A percentile compares a stretch with the other conserved stretches of the same genome.
Evolutionary conservation across 176 grass and related monocot species (phyloP).

Genomic region (Aegilops umbellulata): DNA sequence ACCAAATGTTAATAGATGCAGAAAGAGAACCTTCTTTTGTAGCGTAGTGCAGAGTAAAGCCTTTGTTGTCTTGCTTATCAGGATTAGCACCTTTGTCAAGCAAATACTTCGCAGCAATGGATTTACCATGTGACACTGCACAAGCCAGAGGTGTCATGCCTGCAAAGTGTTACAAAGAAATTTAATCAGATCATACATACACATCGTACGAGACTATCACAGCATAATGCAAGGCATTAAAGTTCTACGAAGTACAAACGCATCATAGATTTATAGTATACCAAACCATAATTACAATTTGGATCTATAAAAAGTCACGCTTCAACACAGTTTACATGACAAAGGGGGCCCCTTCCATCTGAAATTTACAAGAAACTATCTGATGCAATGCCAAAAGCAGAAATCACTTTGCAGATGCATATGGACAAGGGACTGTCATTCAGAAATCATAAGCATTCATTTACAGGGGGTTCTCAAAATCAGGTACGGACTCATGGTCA

Average conservation of each 20-base stretch:
- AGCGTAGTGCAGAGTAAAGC: conserved; percentile 32
- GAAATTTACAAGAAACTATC: not conserved
- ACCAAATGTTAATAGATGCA: no score
- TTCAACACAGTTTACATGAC: not conserved
- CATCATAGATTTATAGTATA: not conserved
- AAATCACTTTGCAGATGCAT: no score
- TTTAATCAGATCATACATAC: not conserved
- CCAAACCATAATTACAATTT: not conserved
- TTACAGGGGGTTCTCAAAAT: not conserved
- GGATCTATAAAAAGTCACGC: not conserved
- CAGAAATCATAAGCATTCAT: not conserved
- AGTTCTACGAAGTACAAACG: not conserved
- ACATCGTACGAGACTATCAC: not conserved
- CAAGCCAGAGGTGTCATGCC: conserved; percentile 39
- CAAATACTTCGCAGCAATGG: conserved; percentile 31
- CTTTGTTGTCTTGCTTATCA: conserved; percentile 19
- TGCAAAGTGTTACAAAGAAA: conserved; percentile 3
- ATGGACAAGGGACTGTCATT: no score
- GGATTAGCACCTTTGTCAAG: conserved; percentile 33
- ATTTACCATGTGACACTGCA: conserved; percentile 13
- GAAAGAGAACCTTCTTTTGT: conserved; percentile 19
- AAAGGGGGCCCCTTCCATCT: not conserved
- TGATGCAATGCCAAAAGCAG: not conserved
- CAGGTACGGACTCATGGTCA: not conserved
- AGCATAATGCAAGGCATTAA: not conserved